Percentiles rank a stretch among this genome's conserved stretches.
phyloP scores from a whole-genome alignment of 768 basidiomycete species.

The Paxillus involutus region DNA sequence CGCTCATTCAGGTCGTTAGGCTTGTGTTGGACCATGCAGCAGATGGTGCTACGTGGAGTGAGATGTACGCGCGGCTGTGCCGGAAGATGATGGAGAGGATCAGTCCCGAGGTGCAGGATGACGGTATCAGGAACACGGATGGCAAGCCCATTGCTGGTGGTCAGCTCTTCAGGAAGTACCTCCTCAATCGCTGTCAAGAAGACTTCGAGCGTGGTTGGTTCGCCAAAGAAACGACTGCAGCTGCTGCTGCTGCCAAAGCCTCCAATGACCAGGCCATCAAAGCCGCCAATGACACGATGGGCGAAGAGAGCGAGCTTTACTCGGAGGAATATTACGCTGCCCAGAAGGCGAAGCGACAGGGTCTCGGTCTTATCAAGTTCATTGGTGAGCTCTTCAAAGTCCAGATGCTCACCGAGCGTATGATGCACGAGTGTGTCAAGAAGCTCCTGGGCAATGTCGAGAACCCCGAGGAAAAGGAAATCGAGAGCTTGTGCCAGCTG shows the following conservation, averaged over 20 bases:
- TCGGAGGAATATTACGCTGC: constrained; percentile 96
- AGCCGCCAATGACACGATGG: constrained; percentile 60
- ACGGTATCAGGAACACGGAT: constrained; percentile 76
- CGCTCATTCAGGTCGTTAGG: constrained; percentile 93
- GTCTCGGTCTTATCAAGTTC: constrained; percentile 96
- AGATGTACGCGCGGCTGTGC: constrained; percentile 96
- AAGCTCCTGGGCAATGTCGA: constrained; percentile 91
- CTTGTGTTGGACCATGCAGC: constrained; percentile 98
- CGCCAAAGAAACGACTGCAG: constrained; percentile 81
- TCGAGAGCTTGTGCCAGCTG: constrained; percentile 93
- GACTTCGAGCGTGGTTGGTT: constrained; percentile 98
- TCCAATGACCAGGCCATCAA: constrained; percentile 79
- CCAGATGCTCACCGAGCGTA: constrained; percentile 94
- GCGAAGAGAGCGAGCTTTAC: constrained; percentile 70
- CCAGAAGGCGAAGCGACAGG: constrained; percentile 95
- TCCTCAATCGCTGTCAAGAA: constrained; percentile 94
- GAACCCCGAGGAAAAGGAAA: constrained; percentile 96
- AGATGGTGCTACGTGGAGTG: constrained; percentile 92
- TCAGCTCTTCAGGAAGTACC: constrained; percentile 93
- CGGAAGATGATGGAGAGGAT: constrained; percentile 95
- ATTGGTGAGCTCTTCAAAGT: constrained; percentile 99
- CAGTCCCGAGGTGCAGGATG: constrained; percentile 84
- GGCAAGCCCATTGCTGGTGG: constrained; percentile 92
- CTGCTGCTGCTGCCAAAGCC: constrained; percentile 82
- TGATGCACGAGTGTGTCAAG: constrained; percentile 99